Evolutionary conservation across 2,329 filamentous ascomycete genomes (phyloP).

Genomic region (Daldinia sp.): DNA sequence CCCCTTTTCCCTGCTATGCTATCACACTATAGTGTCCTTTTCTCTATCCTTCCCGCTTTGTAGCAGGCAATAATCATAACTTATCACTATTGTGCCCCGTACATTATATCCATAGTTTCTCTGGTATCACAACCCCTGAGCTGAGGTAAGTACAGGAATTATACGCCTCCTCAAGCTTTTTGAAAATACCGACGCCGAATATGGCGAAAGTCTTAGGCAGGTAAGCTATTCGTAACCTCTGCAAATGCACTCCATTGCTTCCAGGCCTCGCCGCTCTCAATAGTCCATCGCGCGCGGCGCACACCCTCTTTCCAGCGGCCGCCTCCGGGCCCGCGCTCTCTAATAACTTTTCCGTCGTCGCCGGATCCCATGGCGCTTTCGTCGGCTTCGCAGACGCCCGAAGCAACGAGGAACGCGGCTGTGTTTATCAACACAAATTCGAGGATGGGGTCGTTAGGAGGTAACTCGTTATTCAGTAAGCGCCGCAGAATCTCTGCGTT

Average conservation of each 20-base stretch:
- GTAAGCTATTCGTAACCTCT: slow-evolving; percentile 73
- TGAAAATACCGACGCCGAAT: not conserved
- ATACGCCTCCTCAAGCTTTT: not conserved
- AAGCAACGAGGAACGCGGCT: slow-evolving; percentile 83
- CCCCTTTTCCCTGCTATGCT: not conserved
- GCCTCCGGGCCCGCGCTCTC: slow-evolving; percentile 83
- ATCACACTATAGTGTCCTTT: not conserved
- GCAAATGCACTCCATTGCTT: slow-evolving; percentile 85
- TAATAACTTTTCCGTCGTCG: slow-evolving; percentile 82
- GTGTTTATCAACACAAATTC: slow-evolving; percentile 96
- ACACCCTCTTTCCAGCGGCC: slow-evolving; percentile 96
- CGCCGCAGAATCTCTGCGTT: slow-evolving; percentile 85
- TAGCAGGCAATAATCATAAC: not conserved
- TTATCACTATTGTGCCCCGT: not conserved
- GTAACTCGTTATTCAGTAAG: slow-evolving; percentile 77
- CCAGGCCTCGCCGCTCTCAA: slow-evolving; percentile 87
- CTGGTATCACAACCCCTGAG: slow-evolving; percentile 18
- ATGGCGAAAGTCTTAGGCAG: slow-evolving; percentile 12
- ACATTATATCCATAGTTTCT: not conserved
- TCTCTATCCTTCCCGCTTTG: not conserved
- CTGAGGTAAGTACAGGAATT: not conserved
- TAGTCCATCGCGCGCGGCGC: slow-evolving; percentile 84
- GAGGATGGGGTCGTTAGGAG: slow-evolving; percentile 81
- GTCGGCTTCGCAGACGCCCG: slow-evolving; percentile 86
- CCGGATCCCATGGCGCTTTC: slow-evolving; percentile 79